These are phyloP conservation scores for Beauveria sp. DNA, from an alignment of 2,329 filamentous ascomycete genomes.

Conservation along the genomic window DNA sequence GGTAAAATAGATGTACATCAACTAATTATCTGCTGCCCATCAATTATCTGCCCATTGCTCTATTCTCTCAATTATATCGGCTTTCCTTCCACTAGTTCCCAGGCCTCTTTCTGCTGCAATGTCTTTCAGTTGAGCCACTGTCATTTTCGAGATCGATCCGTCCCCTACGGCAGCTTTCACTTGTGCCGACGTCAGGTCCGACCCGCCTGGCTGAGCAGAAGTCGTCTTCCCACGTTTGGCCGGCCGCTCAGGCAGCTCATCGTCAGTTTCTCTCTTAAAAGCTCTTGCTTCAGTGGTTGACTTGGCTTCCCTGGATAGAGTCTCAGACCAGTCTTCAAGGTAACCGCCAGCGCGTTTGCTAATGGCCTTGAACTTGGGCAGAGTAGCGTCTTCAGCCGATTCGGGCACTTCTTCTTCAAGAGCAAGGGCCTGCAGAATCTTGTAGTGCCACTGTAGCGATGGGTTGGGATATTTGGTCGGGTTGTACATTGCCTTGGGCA, in stretches of 20 bases:
- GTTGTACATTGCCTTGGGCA: constrained; percentile 79
- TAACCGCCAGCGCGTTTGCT: constrained; percentile 78
- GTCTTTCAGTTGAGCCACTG: constrained; percentile 45
- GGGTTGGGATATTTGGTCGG: constrained; percentile 87
- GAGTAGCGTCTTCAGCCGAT: constrained; percentile 64
- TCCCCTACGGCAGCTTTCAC: constrained; percentile 37
- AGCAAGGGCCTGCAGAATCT: constrained; percentile 82
- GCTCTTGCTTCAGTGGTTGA: constrained; percentile 30
- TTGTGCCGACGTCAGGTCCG: constrained; percentile 36
- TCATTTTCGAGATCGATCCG: constrained; percentile 44
- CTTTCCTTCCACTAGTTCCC: constrained; percentile 44
- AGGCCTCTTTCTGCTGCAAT: constrained; percentile 40
- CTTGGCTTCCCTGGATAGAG: constrained; percentile 51
- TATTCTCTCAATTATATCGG: constrained; percentile 46
- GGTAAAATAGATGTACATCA: background rate
- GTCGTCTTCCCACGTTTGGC: constrained; percentile 38
- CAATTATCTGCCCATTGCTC: constrained; percentile 46
- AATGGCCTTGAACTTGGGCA: constrained; percentile 81
- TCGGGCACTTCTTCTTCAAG: constrained; percentile 86
- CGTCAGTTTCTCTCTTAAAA: constrained; percentile 45
- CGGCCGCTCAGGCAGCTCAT: constrained; percentile 35
- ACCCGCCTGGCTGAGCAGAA: constrained; percentile 25
- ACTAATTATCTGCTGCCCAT: background rate
- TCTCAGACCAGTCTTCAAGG: constrained; percentile 67
- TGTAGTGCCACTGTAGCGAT: constrained; percentile 93